Base-by-base conservation (phyloP, 768 basidiomycete genomes). In the Phaeotremella skinneri region DNA sequence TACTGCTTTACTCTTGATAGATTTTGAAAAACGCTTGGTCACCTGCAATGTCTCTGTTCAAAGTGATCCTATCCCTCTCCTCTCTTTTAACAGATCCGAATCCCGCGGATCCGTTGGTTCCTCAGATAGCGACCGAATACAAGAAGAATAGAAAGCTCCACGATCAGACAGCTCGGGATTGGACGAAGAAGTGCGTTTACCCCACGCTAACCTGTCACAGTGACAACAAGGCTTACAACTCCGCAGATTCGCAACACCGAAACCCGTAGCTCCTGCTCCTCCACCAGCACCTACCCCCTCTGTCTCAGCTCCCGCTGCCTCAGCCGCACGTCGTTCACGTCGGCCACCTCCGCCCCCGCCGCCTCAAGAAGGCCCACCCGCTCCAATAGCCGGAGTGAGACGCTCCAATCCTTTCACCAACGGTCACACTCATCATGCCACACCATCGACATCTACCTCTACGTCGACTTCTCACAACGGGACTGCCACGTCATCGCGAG, bases 1-100 rank as follows among this genome's bases (percentile, higher is more conserved):
- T 41, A 52, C 20, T 39, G 21, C n/a, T 16, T 54, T 29, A n/a
- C 51, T 29, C 53, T 91, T 89, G 70, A 88, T 89, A 96, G 78
- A 90, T 94, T 51, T 83, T 97, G 58, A 96, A 97, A 79, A 83
- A 85, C 70, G 88, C 90, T 69, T 97, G 92, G 92, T 92, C 90
- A 1, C 92, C 92, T 5, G 92, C 92, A 1, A 78, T 97, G 21
- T 93, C 91, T 2, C 80, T 97, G 49, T 92, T 89, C 82, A 96
- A 97, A 80, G 89, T 94, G 70, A 86, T 97, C 78, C 84, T 97
- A 20, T 93, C 91, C 26, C 82, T 97, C 3, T 93, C 91, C 0
- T 93, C 91, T 0, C 83, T 97, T 11, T 81, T 97, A 50, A 92
- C 91, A 11, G 92, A 96, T 67, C 92, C 92, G 0, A 97, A 97